These are phyloP conservation scores for Pythium pyrilobum DNA, from an alignment of 352 stramenopile genomes.

Conservation along the genomic window DNA sequence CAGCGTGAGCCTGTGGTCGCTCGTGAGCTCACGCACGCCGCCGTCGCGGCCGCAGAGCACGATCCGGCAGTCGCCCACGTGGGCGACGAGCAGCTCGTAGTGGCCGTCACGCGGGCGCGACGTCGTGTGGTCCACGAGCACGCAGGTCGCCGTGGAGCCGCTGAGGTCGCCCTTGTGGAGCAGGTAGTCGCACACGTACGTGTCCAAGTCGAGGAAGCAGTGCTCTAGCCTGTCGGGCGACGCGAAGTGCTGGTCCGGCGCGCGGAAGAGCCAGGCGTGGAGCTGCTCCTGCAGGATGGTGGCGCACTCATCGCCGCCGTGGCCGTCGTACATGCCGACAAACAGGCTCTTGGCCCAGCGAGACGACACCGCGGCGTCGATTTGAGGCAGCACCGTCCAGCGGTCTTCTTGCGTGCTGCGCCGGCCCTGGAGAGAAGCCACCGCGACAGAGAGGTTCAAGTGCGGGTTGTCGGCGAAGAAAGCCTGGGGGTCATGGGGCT, in stretches of 20 bases:
- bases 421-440: constrained; percentile 52
- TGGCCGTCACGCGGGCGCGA: neutral
- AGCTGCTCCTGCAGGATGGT: constrained; percentile 73
- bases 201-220: constrained; percentile 61
- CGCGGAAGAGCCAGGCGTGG: constrained; percentile 56
- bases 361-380: constrained; percentile 14
- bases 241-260: constrained; percentile 22
- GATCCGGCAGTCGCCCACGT: constrained; percentile 75
- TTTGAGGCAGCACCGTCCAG: constrained; percentile 47
- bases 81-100: constrained; percentile 31
- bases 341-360: constrained; percentile 32
- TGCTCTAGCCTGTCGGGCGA: constrained; percentile 26
- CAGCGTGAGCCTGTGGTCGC: constrained; percentile 61
- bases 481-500: constrained; percentile 19
- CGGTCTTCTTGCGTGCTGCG: constrained; percentile 76
- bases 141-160: constrained; percentile 71
- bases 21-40: constrained; percentile 32
- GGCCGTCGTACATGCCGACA: constrained; percentile 80
- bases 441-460: constrained; percentile 35
- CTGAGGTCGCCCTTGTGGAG: constrained; percentile 68
- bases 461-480: constrained; percentile 36
- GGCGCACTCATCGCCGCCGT: constrained; percentile 67
- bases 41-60: constrained; percentile 46
- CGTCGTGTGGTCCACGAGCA: constrained; percentile 17
- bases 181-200: constrained; percentile 63